These are phyloP conservation scores for Cyberlindnera nakhonratchasimensis DNA, from an alignment of 805 yeast genomes.

Conservation along the genomic window DNA sequence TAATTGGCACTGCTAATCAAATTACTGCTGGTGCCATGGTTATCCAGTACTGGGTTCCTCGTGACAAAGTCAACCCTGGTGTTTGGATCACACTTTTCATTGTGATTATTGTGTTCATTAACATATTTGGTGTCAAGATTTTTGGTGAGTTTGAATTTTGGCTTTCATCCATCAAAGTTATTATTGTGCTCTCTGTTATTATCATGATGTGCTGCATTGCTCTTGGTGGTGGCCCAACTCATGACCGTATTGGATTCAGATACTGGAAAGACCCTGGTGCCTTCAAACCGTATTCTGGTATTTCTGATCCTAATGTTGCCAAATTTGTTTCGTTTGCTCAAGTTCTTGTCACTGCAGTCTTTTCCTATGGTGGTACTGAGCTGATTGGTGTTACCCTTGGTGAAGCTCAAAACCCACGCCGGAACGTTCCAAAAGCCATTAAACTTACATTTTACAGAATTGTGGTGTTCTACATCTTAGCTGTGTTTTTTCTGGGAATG, in stretches of 20 bases:
- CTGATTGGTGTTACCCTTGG: slow-evolving; percentile 69
- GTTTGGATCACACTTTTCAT: slow-evolving; percentile 52
- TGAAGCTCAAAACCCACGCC: slow-evolving; percentile 67
- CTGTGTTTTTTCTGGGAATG: slow-evolving; percentile 64
- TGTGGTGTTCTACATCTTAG: slow-evolving; percentile 55
- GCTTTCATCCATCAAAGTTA: slow-evolving; percentile 45
- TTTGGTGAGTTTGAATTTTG: slow-evolving; percentile 58
- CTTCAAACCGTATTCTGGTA: slow-evolving; percentile 42
- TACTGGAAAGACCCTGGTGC: slow-evolving; percentile 73
- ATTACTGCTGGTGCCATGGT: slow-evolving; percentile 56
- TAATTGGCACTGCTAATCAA: slow-evolving; percentile 36
- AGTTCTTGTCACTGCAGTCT: slow-evolving; percentile 61
- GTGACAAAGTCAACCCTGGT: slow-evolving; percentile 44
- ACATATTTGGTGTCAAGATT: slow-evolving; percentile 49
- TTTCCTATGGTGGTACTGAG: slow-evolving; percentile 71
- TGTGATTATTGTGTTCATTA: slow-evolving; percentile 41
- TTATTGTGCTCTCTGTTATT: slow-evolving; percentile 37
- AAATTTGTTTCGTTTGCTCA: slow-evolving; percentile 59
- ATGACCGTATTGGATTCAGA: slow-evolving; percentile 70
- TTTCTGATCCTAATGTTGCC: slow-evolving; percentile 44
- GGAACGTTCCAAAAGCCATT: slow-evolving; percentile 67
- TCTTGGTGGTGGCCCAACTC: slow-evolving; percentile 75
- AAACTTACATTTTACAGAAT: slow-evolving; percentile 69
- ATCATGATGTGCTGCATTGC: slow-evolving; percentile 58
- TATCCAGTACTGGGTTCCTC: slow-evolving; percentile 46